These are phyloP conservation scores for Dactylis glomerata DNA, from an alignment of 176 grass and related monocot genomes.

Conservation along the genomic window DNA sequence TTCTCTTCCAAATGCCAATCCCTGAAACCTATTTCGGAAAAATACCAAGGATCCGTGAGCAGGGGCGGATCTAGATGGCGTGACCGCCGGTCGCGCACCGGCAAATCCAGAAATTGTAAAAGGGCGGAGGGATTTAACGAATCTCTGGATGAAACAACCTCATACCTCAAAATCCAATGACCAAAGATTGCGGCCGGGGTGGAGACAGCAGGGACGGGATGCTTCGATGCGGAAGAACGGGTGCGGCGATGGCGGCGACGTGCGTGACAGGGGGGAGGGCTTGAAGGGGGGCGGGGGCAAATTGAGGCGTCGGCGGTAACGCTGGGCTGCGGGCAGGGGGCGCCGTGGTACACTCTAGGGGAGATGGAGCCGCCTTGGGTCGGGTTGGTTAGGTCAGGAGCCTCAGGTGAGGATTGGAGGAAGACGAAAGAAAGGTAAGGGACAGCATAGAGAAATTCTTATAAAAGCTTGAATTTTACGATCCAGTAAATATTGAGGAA, in stretches of 20 bases:
- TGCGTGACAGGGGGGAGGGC: not conserved
- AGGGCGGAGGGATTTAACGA: not conserved
- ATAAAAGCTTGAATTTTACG: not conserved
- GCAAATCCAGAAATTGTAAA: not conserved
- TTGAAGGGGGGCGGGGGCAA: not conserved
- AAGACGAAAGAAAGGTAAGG: constrained; percentile 10
- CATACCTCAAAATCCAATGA: constrained; percentile 12
- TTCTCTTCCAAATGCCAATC: constrained; percentile 21
- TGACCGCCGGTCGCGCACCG: not conserved
- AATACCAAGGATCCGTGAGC: not conserved
- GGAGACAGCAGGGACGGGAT: not conserved
- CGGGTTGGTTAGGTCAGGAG: constrained; percentile 15
- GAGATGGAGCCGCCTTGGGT: constrained; percentile 6
- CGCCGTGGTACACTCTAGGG: not conserved
- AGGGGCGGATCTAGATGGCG: not conserved
- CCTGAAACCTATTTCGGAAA: constrained; percentile 4
- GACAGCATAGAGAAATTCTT: not conserved
- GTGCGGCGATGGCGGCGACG: not conserved
- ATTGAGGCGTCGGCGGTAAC: not conserved
- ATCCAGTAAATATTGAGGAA: not conserved
- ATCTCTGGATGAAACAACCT: not conserved
- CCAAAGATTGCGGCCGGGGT: not conserved
- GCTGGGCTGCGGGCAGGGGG: not conserved
- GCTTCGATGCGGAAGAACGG: not conserved
- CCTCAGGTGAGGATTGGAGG: not conserved